These are phyloP conservation scores for Cladosporium halotolerans DNA, from an alignment of 2,329 filamentous ascomycete species.

Conservation along the genomic window DNA sequence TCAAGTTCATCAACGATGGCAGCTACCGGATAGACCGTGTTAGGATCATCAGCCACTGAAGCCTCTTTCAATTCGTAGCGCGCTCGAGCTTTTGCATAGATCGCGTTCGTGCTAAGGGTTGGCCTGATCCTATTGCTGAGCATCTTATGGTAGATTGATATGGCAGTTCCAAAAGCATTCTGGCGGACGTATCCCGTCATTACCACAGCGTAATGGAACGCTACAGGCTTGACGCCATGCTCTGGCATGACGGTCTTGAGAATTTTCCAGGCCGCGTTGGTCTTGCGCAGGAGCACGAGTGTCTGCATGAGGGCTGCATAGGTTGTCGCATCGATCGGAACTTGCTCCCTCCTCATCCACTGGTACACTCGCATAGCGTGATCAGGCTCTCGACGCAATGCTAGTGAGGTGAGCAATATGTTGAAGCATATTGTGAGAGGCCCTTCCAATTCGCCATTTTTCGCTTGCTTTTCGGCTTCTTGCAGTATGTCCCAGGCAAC, in stretches of 20 bases:
- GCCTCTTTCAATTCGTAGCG: constrained; percentile 37
- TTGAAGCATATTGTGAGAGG: constrained; percentile 69
- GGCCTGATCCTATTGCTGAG: constrained; percentile 30
- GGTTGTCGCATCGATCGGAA: constrained; percentile 51
- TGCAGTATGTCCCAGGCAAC: constrained; percentile 48
- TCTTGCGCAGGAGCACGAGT: constrained; percentile 47
- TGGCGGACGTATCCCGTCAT: constrained; percentile 45
- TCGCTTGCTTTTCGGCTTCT: constrained; percentile 41
- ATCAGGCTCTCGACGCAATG: constrained; percentile 53
- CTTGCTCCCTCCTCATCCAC: constrained; percentile 47
- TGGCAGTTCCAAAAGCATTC: constrained; percentile 40
- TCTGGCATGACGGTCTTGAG: constrained; percentile 45
- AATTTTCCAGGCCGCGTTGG: constrained; percentile 51
- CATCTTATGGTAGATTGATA: constrained; percentile 45
- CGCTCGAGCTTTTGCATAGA: constrained; percentile 33
- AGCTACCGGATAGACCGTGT: constrained; percentile 23
- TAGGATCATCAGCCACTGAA: background rate
- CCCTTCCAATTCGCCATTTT: constrained; percentile 43
- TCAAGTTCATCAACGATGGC: constrained; percentile 31
- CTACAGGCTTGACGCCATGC: constrained; percentile 38
- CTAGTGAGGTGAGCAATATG: constrained; percentile 63
- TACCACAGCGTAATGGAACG: constrained; percentile 49
- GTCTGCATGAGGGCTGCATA: constrained; percentile 57
- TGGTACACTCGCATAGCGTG: constrained; percentile 49
- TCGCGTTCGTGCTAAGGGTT: constrained; percentile 39